Evolutionary conservation across 2,329 filamentous ascomycete genomes (phyloP), one percentile per base, ranked within the genome.

Genomic region (Neonectria coccinea): DNA sequence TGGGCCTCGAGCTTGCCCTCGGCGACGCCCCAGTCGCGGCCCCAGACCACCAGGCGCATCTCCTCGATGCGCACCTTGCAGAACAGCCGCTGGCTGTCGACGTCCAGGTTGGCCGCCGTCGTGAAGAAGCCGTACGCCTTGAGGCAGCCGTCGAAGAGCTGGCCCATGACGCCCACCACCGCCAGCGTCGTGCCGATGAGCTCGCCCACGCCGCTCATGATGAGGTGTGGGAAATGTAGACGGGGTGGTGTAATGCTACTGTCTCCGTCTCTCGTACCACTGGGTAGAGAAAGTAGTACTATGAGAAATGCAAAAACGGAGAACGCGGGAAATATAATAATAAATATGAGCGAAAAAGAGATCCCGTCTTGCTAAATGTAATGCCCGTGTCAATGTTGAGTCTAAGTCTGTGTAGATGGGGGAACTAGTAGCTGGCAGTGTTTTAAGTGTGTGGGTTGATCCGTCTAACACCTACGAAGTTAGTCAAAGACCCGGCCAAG

Each of bases 41-140:
- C 82, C 82, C 82, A 84, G 62, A 83, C 80, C 31, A 81, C 71
- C 39, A 84, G 76, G 4, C 82, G 77, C 80, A 82, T 83, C 77
- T 84, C 82, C 74, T 84, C 82, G 69, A 84, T 84, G 55, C 81
- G 79, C 59, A 84, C 80, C 69, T 84, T 84, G 75, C 82, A 83
- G 47, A 82, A 73, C 33, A 84, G 73, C 42, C 79, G 77, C 70
- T 82, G 79, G 63, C 76, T 78, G 70, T 84, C 81, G 22, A 72
- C 71, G 62, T 82, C 81, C n/a, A 83, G 73, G 51, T 82, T 78
- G 44, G 75, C 70, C 1, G 82, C 82, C 16, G 77, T 73, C 16
- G 79, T 79, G 72, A 84, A 84, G 76, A 81, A 79, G 29, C 76
- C 73, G 68, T 84, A 84, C 10, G 81, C 81, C 62, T 80, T 81